Percentiles rank a stretch among this genome's conserved stretches.
These are phyloP conservation scores for Turnera subulata DNA, from an alignment of 345 rosid species.

Conservation along the genomic window DNA sequence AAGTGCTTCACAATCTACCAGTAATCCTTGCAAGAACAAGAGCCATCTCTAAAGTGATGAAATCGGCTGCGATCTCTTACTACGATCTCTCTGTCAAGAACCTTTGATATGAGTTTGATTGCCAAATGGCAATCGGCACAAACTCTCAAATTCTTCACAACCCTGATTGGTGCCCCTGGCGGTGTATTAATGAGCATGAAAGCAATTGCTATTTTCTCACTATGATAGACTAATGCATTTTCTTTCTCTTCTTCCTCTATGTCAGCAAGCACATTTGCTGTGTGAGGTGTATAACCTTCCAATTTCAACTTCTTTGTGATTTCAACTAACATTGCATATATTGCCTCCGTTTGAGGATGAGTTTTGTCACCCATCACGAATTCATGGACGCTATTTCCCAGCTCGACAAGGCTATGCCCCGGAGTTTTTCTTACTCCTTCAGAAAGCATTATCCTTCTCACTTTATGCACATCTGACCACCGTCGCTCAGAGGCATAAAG, in stretches of 20 bases:
- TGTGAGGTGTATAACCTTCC: constrained; percentile 26
- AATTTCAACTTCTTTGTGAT: constrained; percentile 24
- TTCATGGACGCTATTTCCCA: constrained; percentile 25
- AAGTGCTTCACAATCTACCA: constrained; percentile 6
- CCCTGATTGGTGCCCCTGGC: constrained; percentile 17
- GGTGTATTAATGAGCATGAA: constrained; percentile 29
- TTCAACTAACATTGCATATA: constrained; percentile 22
- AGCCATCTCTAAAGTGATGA: constrained; percentile 31
- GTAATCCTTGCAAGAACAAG: constrained; percentile 29
- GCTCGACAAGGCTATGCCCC: constrained; percentile 39
- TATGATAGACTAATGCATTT: constrained; percentile 20
- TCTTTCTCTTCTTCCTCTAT: constrained; percentile 29
- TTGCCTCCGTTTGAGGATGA: constrained; percentile 20
- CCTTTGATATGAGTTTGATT: constrained; percentile 29
- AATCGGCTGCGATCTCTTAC: constrained; percentile 32
- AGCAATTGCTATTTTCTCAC: constrained; percentile 34
- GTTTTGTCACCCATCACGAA: constrained; percentile 27
- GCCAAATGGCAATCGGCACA: constrained; percentile 29
- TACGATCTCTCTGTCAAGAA: constrained; percentile 21
- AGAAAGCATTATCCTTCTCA: constrained; percentile 30
- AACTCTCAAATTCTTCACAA: constrained; percentile 30
- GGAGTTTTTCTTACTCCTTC: constrained; percentile 34
- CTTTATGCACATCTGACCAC: constrained; percentile 41
- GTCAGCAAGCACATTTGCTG: constrained; percentile 17
- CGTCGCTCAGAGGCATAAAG: constrained; percentile 33